Base-by-base conservation (phyloP, 163 green algal species). In the Chlamydomonas reinhardtii region DNA sequence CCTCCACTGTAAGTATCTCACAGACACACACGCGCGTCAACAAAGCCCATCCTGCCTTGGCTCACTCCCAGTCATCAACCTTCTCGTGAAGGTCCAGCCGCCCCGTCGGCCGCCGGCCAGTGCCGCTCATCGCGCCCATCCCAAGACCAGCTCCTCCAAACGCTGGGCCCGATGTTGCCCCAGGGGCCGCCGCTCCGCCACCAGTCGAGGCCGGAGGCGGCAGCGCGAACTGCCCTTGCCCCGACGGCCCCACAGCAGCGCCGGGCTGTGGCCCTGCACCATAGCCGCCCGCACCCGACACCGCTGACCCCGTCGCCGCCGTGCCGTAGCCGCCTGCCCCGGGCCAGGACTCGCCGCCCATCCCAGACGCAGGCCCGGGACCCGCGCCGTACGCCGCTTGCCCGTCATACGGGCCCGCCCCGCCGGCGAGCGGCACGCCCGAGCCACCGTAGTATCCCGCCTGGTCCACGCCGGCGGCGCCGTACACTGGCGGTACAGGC, bases 21-120 rank as follows among this genome's bases (percentile, higher is more conserved):
- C n/a, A n/a, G n/a, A 48, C 39, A 48, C 39, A 48, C 5, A 48
- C 39, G 39, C 8, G 39, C 39, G 8, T 17, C 32, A 48, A 65
- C 52, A 34, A 39, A 85, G 59, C 59, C 48, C 11, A 56, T 1
- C 48, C 48, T 17, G 14, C 48, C 39, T 14, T 20, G 48, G 11
- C 19, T 14, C 59, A 65, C 54, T 85, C 79, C 79, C 79, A 85
- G 27, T 85, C 79, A 24, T 85, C 79, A 0, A 85, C 69, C 70
- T 78, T 43, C 27, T 78, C 79, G 37, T 70, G 61, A 32, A 85
- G 34, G 24, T 85, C 79, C 17, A 78, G 24, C 15, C 79, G 79
- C 27, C 79, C 66, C 6, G 20, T 11, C 6, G 31, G 31, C 66
- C 32, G 66, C 66, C 66, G 66, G 14, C 66, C 66, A 16, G 31